phyloP scores from a whole-genome alignment of 1,284 basidiomycete species.

The Termitomyces sp. region DNA sequence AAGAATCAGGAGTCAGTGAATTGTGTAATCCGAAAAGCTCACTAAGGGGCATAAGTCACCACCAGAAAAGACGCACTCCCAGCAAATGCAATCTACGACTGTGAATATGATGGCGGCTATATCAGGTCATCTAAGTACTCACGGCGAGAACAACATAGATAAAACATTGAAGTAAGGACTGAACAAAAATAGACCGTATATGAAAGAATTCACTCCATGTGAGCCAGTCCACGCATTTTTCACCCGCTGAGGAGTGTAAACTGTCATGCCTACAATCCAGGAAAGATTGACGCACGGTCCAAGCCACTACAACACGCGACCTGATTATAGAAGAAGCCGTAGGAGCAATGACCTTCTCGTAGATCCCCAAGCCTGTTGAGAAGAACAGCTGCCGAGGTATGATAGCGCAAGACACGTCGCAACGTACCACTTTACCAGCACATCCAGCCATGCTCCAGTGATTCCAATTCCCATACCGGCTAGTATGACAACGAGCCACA shows the following conservation, averaged over 20 bases:
- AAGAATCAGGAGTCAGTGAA: not conserved
- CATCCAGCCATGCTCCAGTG: slow-evolving; percentile 69
- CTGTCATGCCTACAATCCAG: not conserved
- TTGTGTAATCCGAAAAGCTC: slow-evolving; percentile 22
- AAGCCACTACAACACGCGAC: slow-evolving; percentile 71
- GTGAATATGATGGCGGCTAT: not conserved
- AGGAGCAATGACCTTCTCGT: slow-evolving; percentile 62
- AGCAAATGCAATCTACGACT: slow-evolving; percentile 51
- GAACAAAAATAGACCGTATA: slow-evolving; percentile 48
- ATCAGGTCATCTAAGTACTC: slow-evolving; percentile 21
- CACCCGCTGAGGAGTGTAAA: slow-evolving; percentile 45
- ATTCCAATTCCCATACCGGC: slow-evolving; percentile 68
- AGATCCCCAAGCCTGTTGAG: slow-evolving; percentile 59
- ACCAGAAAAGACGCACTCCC: slow-evolving; percentile 64
- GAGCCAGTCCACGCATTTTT: slow-evolving; percentile 67
- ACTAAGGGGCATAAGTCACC: slow-evolving; percentile 66
- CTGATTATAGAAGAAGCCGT: slow-evolving; percentile 72
- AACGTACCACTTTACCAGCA: slow-evolving; percentile 67
- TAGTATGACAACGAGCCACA: slow-evolving; percentile 65
- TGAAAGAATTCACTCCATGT: slow-evolving; percentile 61
- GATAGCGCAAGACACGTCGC: slow-evolving; percentile 7
- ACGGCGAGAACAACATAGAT: slow-evolving; percentile 63
- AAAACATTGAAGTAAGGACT: slow-evolving; percentile 57
- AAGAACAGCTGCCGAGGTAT: not conserved
- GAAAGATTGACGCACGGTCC: slow-evolving; percentile 46